Evolutionary conservation across 2,329 filamentous ascomycete species (phyloP), one percentile per base, ranked within the genome.

Genomic region (Penicillium sp.): DNA sequence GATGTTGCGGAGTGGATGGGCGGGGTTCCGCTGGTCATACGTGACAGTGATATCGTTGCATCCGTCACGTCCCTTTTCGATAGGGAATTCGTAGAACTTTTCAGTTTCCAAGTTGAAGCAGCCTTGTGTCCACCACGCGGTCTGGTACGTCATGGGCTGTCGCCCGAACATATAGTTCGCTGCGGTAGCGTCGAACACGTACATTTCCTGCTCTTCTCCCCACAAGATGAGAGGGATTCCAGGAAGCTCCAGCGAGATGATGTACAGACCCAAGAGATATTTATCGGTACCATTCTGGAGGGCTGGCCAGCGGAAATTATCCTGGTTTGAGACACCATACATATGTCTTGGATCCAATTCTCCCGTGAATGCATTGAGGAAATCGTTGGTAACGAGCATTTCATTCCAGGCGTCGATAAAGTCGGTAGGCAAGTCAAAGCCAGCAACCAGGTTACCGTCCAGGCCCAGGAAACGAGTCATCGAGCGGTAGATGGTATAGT

Each of bases 181-280:
- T 4, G 84, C 84, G 1, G 84, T 86, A 53, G 81, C 85, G 61
- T 87, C 84, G 3, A 87, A 71, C 0, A 85, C 71, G 61, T 87
- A 87, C 57, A 84, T 84, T 0, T 79, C 81, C 67, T 87, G 84
- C 65, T 87, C 84, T 63, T 87, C 85, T 16, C 84, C 84, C 81
- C 83, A 87, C n/a, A 81, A 76, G 10, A 84, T 69, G 27, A 84
- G 68, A 0, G 84, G 82, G 23, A 85, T 83, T 38, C 84, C 84
- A 2, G 84, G 84, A 63, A 86, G 76, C 50, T 83, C 70, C 48
- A 86, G 64, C 0, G 82, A 83, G 1, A 81, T 82, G 38, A 87
- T 74, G 61, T 83, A 86, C n/a, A 80, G 73, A 4, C 78, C 84
- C 6, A 86, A 70, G 5, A 86, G 69, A 66, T 83, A 79, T 41